These are phyloP conservation scores for Chlamydomonas reinhardtii DNA, from an alignment of 163 green algal genomes.

Conservation along the genomic window DNA sequence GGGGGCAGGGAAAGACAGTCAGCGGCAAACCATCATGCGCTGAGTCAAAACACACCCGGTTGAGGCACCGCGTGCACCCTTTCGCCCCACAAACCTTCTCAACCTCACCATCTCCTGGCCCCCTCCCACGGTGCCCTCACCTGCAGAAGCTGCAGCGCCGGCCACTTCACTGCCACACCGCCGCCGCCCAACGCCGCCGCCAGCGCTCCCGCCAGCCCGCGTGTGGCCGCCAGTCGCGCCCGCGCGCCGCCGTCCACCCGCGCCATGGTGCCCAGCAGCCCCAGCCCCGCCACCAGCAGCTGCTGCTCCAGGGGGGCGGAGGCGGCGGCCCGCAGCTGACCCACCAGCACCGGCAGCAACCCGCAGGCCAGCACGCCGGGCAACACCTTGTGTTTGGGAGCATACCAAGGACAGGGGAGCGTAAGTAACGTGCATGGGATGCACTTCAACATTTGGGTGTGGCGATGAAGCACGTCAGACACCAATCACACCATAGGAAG, in stretches of 20 bases:
- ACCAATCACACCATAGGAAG: too few relatives aligned
- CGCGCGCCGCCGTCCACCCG: background rate
- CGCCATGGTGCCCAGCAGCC: slow-evolving; percentile 22
- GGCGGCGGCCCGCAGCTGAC: slow-evolving; percentile 28
- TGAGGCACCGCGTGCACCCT: too few relatives aligned
- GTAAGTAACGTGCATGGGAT: too few relatives aligned
- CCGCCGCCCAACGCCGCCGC: slow-evolving; percentile 25
- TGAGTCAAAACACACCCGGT: too few relatives aligned
- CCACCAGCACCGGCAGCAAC: slow-evolving; percentile 29
- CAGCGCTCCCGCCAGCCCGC: slow-evolving; percentile 26
- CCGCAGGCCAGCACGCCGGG: slow-evolving; percentile 13
- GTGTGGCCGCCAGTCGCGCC: background rate
- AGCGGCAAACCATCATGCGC: too few relatives aligned
- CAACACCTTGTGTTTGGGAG: background rate
- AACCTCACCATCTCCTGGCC: too few relatives aligned
- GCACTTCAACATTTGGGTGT: too few relatives aligned
- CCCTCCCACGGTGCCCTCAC: too few relatives aligned
- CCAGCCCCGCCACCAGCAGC: slow-evolving; percentile 43
- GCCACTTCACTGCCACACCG: background rate
- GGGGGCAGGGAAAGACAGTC: too few relatives aligned
- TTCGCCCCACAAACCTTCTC: too few relatives aligned
- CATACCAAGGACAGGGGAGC: too few relatives aligned
- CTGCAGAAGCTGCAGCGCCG: slow-evolving; percentile 36
- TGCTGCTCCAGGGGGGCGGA: slow-evolving; percentile 41
- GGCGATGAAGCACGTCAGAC: too few relatives aligned